Percentiles rank a stretch among this genome's conserved stretches.
Evolutionary conservation across 1,284 basidiomycete genomes (phyloP).

Genomic region (Ceratobasidium sp.): DNA sequence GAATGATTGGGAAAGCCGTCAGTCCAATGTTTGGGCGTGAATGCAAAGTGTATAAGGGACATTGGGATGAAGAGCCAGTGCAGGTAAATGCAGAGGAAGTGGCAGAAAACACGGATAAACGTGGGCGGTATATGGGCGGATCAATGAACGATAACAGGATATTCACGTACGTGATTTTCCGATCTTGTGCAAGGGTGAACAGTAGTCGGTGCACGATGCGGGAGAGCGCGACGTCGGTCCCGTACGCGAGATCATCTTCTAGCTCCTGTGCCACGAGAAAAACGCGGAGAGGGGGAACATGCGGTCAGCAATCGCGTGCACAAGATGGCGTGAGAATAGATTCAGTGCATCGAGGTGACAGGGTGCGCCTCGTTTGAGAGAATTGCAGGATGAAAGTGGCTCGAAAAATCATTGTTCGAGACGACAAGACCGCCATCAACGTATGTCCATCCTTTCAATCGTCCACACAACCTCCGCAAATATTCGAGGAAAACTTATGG

Average conservation of each 20-base stretch:
- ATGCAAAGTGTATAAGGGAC: constrained; percentile 36
- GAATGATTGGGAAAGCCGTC: not conserved
- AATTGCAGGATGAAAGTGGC: constrained; percentile 32
- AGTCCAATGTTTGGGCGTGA: constrained; percentile 50
- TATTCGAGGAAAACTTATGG: constrained; percentile 2
- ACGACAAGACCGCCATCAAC: constrained; percentile 41
- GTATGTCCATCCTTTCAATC: not conserved
- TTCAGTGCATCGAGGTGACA: constrained; percentile 14
- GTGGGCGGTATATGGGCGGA: not conserved
- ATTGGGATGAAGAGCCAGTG: not conserved
- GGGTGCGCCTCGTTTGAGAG: constrained; percentile 46
- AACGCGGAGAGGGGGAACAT: constrained; percentile 8
- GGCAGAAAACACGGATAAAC: constrained; percentile 37
- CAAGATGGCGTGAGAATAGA: constrained; percentile 5
- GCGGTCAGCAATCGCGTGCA: constrained; percentile 1
- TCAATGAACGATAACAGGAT: not conserved
- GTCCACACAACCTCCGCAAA: constrained; percentile 14
- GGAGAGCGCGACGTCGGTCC: constrained; percentile 71
- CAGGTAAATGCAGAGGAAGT: constrained; percentile 27
- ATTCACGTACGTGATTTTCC: constrained; percentile 78
- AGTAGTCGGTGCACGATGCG: constrained; percentile 80
- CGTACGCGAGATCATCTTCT: constrained; percentile 77
- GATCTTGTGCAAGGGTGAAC: constrained; percentile 80
- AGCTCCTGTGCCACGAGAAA: constrained; percentile 67
- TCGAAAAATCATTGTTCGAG: constrained; percentile 27